A percentile compares a stretch with the other conserved stretches of the same genome.
These are phyloP conservation scores for Sarocladium oryzae DNA, from an alignment of 2,329 filamentous ascomycete species.

Conservation along the genomic window DNA sequence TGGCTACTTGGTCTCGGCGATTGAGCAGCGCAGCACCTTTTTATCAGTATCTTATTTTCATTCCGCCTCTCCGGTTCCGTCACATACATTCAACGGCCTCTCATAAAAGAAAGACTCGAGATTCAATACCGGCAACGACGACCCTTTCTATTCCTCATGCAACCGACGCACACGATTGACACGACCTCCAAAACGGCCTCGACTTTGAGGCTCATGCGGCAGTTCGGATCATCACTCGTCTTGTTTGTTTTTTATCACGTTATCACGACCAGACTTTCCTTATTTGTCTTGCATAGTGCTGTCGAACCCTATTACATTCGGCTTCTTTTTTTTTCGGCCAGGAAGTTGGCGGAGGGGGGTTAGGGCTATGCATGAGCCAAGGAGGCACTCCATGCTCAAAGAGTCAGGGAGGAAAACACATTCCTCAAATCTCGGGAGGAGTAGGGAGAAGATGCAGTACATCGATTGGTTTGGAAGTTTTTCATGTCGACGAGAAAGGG, in stretches of 20 bases:
- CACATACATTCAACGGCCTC: neutral
- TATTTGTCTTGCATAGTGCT: neutral
- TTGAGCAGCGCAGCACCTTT: neutral
- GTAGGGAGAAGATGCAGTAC: neutral
- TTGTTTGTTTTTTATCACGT: constrained; percentile 1
- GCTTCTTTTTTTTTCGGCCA: too few species aligned
- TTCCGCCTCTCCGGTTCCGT: neutral
- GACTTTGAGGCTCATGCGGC: neutral
- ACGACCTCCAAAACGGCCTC: neutral
- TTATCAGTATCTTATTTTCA: neutral
- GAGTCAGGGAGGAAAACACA: too few species aligned
- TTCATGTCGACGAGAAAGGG: too few species aligned
- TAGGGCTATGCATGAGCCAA: too few species aligned
- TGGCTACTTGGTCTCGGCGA: neutral
- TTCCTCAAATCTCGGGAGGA: too few species aligned
- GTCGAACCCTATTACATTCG: neutral
- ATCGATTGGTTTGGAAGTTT: too few species aligned
- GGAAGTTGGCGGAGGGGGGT: too few species aligned
- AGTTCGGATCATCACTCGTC: neutral
- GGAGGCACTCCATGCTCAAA: too few species aligned
- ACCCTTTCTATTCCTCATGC: neutral
- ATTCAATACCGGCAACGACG: constrained; percentile 1
- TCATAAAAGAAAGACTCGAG: neutral
- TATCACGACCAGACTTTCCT: constrained; percentile 3
- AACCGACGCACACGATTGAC: neutral